Base-by-base conservation (phyloP, 495 filamentous ascomycete genomes). In the Hypoxylon intermedium region DNA sequence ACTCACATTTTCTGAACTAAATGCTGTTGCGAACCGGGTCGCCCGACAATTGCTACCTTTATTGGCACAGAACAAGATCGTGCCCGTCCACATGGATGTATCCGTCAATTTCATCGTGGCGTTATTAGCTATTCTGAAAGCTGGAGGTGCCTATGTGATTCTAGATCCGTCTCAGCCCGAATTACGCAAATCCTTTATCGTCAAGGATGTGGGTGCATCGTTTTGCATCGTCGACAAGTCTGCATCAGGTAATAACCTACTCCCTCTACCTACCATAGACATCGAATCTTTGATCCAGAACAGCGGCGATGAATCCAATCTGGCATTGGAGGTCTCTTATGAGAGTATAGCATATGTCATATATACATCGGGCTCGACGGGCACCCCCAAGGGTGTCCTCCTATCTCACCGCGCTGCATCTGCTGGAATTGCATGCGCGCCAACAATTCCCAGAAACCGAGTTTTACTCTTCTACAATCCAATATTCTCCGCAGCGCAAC, bases 301-400 rank as follows among this genome's bases (percentile, higher is more conserved):
- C 9, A 9, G n/a, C 5, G 37, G 3, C 9, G 37, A 40, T 4
- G 37, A 40, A 5, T 40, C 37, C 9, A 40, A 40, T 40, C 37
- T 40, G 37, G 37, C 16, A 15, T 15, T 40, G 37, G 37, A 40
- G 15, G 18, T 40, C 9, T 9, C 37, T 19, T 15, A 16, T 15
- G 37, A 40, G 9, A 19, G 6, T 40, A 40, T 26, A 5, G 75
- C 71, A 11, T 89, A 83, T 61, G 70, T 86, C 16, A 75, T 85
- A 12, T 87, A 81, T 56, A 87, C 85, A 0, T 79, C 80, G 53
- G 79, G 78, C 1, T 74, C 73, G n/a, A 81, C 79, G 2, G 78
- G 79, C 1, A 46, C 58, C 13, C 79, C 79, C 2, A 71, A 74
- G 47, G 50, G 79, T 13, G 68, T 79, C 19, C 58, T 83, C 13